Evolutionary conservation across 352 stramenopile species (phyloP), one percentile per base, ranked within the genome.

Genomic region (Nannochloropsis limnetica): DNA sequence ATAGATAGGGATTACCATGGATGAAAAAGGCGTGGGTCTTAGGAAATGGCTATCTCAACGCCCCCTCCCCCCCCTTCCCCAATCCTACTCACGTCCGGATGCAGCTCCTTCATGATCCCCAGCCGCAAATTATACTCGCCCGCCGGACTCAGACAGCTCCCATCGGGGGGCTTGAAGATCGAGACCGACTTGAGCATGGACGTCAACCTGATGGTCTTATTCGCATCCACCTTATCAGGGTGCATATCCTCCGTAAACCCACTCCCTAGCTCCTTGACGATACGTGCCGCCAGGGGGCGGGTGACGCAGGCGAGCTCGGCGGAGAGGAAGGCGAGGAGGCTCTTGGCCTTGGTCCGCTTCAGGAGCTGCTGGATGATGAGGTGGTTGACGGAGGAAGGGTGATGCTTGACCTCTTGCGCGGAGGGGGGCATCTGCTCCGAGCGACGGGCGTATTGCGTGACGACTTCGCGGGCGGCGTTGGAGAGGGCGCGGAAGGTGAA

Each of bases 121-220:
- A 96, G 87, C 82, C 92, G 92, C n/a, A 96, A 85, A 85, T 96
- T 96, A 87, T 96, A 96, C 84, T 96, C 92, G 68, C 92, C 92
- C 29, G 93, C 86, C 4, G 91, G 91, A 23, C 85, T 90, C 6
- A 95, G 86, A 84, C 91, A 94, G 6, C 74, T 87, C 54, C 88
- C 90, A 85, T 93, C 88, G 14, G 91, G 92, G 45, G 88, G 88
- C 84, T 90, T 92, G 85, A 94, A 93, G n/a, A 90, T 83, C 80
- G 92, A 85, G 4, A 89, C 84, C 11, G 88, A 81, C 69, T 85
- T 83, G 15, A 84, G 81, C 84, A 85, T 83, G 23, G 83, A 82
- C 0, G 82, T 87, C 3, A 88, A 61, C 9, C 43, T 67, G 25
- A 86, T 81, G 9, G 83, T 84, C 23, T 82, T 79, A 27, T 79